Percentiles rank a stretch among this genome's conserved stretches.
Evolutionary conservation across 73 alveolate species (phyloP).

Genomic region (Paraurostyla sp.): DNA sequence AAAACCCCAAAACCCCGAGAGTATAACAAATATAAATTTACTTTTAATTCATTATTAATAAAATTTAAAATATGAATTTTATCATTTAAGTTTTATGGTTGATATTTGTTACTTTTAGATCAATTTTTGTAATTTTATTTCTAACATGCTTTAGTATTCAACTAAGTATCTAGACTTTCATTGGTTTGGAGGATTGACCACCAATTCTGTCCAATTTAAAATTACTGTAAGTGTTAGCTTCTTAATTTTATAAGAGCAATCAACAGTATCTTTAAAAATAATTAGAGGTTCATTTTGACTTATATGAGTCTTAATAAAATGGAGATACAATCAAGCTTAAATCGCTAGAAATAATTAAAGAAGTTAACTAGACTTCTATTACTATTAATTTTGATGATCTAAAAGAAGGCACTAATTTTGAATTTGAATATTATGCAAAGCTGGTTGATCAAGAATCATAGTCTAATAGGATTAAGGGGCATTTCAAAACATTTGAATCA

Average conservation of each 20-base stretch:
- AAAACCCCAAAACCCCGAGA: no score
- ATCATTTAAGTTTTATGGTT: background rate
- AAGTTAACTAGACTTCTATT: background rate
- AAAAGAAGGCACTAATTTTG: background rate
- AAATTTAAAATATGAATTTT: background rate
- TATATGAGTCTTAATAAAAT: background rate
- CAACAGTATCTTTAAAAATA: background rate
- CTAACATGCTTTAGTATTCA: background rate
- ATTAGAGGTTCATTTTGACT: background rate
- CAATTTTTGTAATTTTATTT: background rate
- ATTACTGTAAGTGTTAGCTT: background rate
- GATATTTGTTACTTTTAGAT: background rate
- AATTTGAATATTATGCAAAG: background rate
- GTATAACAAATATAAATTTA: no score
- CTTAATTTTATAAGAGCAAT: background rate
- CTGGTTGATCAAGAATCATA: background rate
- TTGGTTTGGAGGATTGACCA: conserved; percentile 7
- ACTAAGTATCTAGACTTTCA: conserved; percentile 11
- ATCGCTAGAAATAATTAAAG: background rate
- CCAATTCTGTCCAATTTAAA: background rate
- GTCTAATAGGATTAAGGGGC: background rate
- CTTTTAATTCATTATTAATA: no score
- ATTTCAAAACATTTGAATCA: background rate
- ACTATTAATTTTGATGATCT: background rate
- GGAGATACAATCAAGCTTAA: background rate